Percentiles rank a stretch among this genome's conserved stretches.
These are phyloP conservation scores for Phytophthora quininea DNA, from an alignment of 352 stramenopile genomes.

Conservation along the genomic window DNA sequence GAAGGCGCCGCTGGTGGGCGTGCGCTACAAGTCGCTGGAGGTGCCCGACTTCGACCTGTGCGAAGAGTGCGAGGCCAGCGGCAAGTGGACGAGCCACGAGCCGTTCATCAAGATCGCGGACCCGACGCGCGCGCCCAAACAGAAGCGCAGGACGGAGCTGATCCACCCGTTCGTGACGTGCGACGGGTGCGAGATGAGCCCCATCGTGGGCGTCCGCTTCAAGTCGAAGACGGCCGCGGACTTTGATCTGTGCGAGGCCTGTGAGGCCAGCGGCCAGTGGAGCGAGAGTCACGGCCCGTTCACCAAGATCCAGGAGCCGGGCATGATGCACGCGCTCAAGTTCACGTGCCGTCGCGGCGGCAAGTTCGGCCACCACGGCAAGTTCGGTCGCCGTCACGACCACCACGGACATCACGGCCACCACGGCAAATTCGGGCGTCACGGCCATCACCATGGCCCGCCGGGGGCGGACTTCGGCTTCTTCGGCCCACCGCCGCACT, in stretches of 20 bases:
- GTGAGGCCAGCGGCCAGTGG: slow-evolving; percentile 54
- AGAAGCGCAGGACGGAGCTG: slow-evolving; percentile 31
- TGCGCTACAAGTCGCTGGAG: slow-evolving; percentile 85
- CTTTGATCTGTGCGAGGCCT: slow-evolving; percentile 76
- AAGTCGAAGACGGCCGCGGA: slow-evolving; percentile 64
- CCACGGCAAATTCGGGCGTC: slow-evolving; percentile 10
- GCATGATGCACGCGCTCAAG: slow-evolving; percentile 37
- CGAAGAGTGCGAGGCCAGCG: slow-evolving; percentile 64
- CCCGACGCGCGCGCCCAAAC: slow-evolving; percentile 55
- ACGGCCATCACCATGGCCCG: slow-evolving; percentile 15
- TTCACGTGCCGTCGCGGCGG: slow-evolving; percentile 34
- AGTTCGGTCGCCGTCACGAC: slow-evolving; percentile 16
- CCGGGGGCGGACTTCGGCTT: slow-evolving; percentile 9
- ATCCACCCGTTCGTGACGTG: slow-evolving; percentile 62
- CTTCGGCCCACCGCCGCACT: slow-evolving; percentile 11
- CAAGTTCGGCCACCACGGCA: slow-evolving; percentile 29
- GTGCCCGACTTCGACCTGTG: slow-evolving; percentile 82
- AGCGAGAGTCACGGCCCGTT: slow-evolving; percentile 60
- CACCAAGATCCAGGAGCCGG: slow-evolving; percentile 45
- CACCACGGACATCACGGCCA: slow-evolving; percentile 13
- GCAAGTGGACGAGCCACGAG: slow-evolving; percentile 49
- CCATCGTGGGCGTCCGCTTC: slow-evolving; percentile 68
- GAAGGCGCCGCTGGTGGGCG: slow-evolving; percentile 56
- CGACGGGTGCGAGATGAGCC: slow-evolving; percentile 66
- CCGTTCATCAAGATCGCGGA: slow-evolving; percentile 86